Evolutionary conservation across 2,329 filamentous ascomycete species (phyloP).

Genomic region (Curvularia sp.): DNA sequence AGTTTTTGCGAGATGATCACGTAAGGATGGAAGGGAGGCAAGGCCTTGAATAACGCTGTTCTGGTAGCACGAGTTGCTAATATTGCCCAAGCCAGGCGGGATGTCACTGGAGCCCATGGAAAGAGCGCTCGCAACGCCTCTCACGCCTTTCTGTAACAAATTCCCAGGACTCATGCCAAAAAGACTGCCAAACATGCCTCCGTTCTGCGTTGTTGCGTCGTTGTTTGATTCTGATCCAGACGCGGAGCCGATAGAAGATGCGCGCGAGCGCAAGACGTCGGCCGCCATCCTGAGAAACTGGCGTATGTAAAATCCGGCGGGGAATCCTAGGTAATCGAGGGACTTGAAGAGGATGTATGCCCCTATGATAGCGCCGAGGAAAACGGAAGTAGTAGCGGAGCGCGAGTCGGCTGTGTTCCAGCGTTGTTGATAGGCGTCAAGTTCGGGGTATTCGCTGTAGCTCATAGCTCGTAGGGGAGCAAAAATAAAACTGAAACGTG

Average conservation of each 20-base stretch:
- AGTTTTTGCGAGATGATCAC: slow-evolving; percentile 64
- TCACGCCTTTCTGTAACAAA: slow-evolving; percentile 47
- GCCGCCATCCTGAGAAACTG: slow-evolving; percentile 54
- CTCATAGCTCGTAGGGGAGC: slow-evolving; percentile 31
- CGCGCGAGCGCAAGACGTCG: slow-evolving; percentile 14
- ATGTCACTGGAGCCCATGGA: slow-evolving; percentile 41
- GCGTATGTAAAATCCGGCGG: slow-evolving; percentile 57
- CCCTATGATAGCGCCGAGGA: slow-evolving; percentile 32
- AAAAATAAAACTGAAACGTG: slow-evolving; percentile 18
- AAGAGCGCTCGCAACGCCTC: slow-evolving; percentile 48
- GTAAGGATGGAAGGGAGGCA: slow-evolving; percentile 75
- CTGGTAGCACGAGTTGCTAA: slow-evolving; percentile 96
- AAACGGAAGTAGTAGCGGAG: slow-evolving; percentile 23
- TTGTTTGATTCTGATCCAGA: slow-evolving; percentile 27
- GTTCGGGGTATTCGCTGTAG: slow-evolving; percentile 27
- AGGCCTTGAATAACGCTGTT: slow-evolving; percentile 89
- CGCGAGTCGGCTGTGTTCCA: slow-evolving; percentile 23
- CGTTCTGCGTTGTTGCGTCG: slow-evolving; percentile 31
- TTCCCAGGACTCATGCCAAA: slow-evolving; percentile 51
- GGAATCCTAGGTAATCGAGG: slow-evolving; percentile 41
- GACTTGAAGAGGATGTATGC: slow-evolving; percentile 41
- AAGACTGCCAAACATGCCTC: slow-evolving; percentile 38
- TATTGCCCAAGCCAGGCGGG: slow-evolving; percentile 78
- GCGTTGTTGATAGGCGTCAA: slow-evolving; percentile 28
- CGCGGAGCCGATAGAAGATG: slow-evolving; percentile 11